Conservation (phyloP, 1,139 yeast species). For the Diutina catenulata region DNA sequence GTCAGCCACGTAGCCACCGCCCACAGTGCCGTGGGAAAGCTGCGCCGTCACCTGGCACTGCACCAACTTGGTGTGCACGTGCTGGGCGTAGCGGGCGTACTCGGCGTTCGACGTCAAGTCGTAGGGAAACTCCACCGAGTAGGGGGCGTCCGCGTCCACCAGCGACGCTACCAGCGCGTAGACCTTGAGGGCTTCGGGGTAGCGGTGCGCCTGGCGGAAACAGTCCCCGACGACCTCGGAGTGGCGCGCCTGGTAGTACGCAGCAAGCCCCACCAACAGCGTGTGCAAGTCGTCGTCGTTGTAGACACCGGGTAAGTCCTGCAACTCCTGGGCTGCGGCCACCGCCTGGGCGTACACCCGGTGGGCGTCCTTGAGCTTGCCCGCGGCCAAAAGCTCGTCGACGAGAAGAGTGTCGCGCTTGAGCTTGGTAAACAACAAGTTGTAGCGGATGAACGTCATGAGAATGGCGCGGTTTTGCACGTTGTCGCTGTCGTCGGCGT, state of each 20-base stretch:
- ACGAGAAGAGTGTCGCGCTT: constrained; percentile 46
- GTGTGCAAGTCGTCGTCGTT: constrained; percentile 60
- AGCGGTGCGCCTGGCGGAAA: constrained; percentile 33
- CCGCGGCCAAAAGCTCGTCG: constrained; percentile 13
- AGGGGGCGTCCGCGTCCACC: constrained; percentile 11
- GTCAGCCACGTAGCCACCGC: constrained; percentile 27
- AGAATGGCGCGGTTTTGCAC: constrained; percentile 68
- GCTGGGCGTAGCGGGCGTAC: constrained; percentile 16
- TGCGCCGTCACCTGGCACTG: constrained; percentile 41
- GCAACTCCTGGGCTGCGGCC: constrained; percentile 39
- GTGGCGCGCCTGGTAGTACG: constrained; percentile 36
- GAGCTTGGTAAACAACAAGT: constrained; percentile 51
- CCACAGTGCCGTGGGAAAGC: not conserved
- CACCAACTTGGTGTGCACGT: constrained; percentile 19
- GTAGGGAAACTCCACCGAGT: constrained; percentile 25
- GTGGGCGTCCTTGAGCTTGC: constrained; percentile 27
- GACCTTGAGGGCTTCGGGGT: constrained; percentile 45
- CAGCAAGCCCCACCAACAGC: constrained; percentile 38
- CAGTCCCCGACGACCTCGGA: constrained; percentile 35
- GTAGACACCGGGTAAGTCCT: constrained; percentile 84
- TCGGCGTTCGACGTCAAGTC: constrained; percentile 25
- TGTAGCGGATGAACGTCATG: constrained; percentile 63
- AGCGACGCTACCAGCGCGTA: constrained; percentile 22
- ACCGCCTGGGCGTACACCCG: constrained; percentile 30
- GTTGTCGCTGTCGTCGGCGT: constrained; percentile 38